Evolutionary conservation across 306 rosid genomes (phyloP).

Genomic region (Mucuna pruriens): DNA sequence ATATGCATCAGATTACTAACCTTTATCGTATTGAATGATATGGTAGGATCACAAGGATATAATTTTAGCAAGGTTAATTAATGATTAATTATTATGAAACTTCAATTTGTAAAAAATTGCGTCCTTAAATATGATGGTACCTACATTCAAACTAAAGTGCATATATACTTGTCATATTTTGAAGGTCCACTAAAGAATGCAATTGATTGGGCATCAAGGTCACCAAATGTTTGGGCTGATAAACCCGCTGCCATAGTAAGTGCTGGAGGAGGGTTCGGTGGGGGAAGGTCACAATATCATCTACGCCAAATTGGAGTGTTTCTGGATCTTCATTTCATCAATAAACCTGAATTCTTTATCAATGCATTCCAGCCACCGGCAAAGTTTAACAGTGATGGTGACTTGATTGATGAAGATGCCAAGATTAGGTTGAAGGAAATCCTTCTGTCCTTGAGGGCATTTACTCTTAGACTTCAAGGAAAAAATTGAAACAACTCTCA

Average conservation of each 20-base stretch:
- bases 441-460: slow-evolving; percentile 61
- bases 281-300: slow-evolving; percentile 76
- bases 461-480: slow-evolving; percentile 55
- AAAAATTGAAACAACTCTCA: slow-evolving; percentile 12
- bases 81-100: background rate
- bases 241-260: slow-evolving; percentile 91
- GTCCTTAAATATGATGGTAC: background rate
- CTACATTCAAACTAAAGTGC: background rate
- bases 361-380: slow-evolving; percentile 69
- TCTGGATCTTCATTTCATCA: slow-evolving; percentile 88
- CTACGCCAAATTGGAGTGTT: slow-evolving; percentile 89
- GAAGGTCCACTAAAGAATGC: slow-evolving; percentile 52
- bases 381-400: slow-evolving; percentile 71
- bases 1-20: too few relatives aligned
- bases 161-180: too few relatives aligned
- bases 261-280: slow-evolving; percentile 80
- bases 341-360: slow-evolving; percentile 83
- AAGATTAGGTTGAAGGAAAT: slow-evolving; percentile 55
- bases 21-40: too few relatives aligned
- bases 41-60: too few relatives aligned
- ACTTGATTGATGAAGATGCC: slow-evolving; percentile 63
- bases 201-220: slow-evolving; percentile 49
- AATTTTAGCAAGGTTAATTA: background rate
- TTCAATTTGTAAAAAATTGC: background rate
- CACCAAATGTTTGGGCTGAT: slow-evolving; percentile 85